A percentile compares a stretch with the other conserved stretches of the same genome.
phyloP scores from a whole-genome alignment of 73 alveolate species.

The Paramecium caudatum region DNA sequence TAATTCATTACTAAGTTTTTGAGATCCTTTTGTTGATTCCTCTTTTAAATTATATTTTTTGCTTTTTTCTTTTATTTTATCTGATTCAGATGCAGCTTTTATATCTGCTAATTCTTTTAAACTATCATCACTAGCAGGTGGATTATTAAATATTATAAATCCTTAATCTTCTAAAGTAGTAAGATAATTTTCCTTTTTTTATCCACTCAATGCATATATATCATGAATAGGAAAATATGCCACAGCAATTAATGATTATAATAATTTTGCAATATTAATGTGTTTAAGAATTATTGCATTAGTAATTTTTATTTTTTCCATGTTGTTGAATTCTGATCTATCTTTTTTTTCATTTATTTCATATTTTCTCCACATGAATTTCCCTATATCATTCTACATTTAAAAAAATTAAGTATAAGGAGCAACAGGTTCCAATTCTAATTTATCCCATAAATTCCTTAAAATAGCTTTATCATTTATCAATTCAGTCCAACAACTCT shows the following conservation, averaged over 20 bases:
- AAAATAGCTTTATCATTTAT: background rate
- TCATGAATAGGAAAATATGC: constrained; percentile 71
- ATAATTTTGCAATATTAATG: constrained; percentile 39
- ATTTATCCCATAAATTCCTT: constrained; percentile 12
- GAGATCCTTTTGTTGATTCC: too few relatives aligned
- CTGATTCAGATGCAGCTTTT: too few relatives aligned
- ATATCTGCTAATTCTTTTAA: too few relatives aligned
- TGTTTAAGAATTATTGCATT: constrained; percentile 45
- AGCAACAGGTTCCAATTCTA: constrained; percentile 69
- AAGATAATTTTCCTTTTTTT: constrained; percentile 18
- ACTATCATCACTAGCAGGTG: too few relatives aligned
- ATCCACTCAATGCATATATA: constrained; percentile 63
- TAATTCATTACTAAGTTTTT: too few relatives aligned
- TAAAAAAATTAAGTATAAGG: constrained; percentile 61
- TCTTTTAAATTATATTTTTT: too few relatives aligned
- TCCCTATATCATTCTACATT: constrained; percentile 37
- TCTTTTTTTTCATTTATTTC: constrained; percentile 70
- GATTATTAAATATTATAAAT: too few relatives aligned
- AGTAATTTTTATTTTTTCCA: constrained; percentile 73
- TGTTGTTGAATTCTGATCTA: constrained; percentile 69
- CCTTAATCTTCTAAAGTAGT: too few relatives aligned
- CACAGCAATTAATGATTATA: constrained; percentile 13
- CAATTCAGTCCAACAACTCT: constrained; percentile 17
- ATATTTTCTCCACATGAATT: constrained; percentile 74
- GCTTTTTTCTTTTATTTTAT: too few relatives aligned